Evolutionary conservation across 345 rosid genomes (phyloP).

Genomic region (Hevea brasiliensis): DNA sequence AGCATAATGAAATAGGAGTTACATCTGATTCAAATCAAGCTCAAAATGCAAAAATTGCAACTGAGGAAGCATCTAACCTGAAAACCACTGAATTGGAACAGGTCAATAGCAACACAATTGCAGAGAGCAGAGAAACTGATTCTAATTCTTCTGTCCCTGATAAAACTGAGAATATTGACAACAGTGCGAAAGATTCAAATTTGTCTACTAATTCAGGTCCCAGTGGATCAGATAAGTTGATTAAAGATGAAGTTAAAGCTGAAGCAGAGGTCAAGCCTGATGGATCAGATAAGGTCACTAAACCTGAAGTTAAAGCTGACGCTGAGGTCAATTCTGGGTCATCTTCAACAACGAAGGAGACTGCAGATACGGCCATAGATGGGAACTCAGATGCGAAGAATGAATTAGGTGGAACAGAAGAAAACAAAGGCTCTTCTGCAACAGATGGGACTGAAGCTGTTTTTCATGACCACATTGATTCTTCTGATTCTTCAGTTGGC

Average conservation of each 20-base stretch:
- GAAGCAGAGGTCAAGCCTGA: constrained; percentile 25
- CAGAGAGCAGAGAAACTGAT: constrained; percentile 26
- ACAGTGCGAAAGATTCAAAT: constrained; percentile 21
- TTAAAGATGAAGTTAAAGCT: constrained; percentile 35
- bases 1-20: constrained; percentile 40
- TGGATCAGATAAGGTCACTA: no score
- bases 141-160: constrained; percentile 30
- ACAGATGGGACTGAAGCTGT: constrained; percentile 25
- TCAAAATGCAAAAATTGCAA: constrained; percentile 34
- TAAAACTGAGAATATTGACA: constrained; percentile 20
- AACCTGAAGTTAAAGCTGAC: no score
- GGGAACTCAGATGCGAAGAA: constrained; percentile 18
- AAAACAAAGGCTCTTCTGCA: constrained; percentile 27
- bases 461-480: constrained; percentile 34
- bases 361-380: constrained; percentile 24
- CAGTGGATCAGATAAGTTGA: constrained; percentile 20
- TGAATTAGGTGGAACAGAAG: constrained; percentile 37
- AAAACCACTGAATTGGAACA: constrained; percentile 30
- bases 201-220: constrained; percentile 32
- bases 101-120: constrained; percentile 10
- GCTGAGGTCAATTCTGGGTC: constrained; percentile 23
- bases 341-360: constrained; percentile 27
- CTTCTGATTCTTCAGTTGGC: constrained; percentile 36
- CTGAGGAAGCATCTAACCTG: constrained; percentile 28
- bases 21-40: constrained; percentile 8